Base-by-base conservation (phyloP, 306 rosid species). In the Prinsepia uniflora region DNA sequence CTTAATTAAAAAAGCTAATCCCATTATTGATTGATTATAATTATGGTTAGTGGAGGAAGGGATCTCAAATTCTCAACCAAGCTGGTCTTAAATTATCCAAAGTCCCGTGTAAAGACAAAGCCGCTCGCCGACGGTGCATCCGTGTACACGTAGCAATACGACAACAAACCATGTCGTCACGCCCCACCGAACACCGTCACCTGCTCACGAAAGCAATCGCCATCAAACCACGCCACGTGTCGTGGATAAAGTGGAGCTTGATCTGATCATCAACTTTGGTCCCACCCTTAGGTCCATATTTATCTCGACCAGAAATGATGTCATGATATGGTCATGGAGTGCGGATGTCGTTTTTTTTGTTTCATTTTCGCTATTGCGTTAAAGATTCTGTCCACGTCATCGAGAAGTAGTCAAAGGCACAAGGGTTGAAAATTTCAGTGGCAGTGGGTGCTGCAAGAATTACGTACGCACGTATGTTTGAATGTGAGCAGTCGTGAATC, bases 101-200 rank as follows among this genome's bases (percentile, higher is more conserved):
- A 30, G 8, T 4, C 6, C 63, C 66, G 8, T 45, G 45, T 45
- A 12, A 10, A 5, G 72, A 52, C 67, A 30, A 74, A 46, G 73
- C 67, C 69, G 54, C 41, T 67, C 39, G 6, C 17, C 68, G 73
- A 59, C 36, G 68, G 73, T 48, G 68, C 49, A 30, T 18, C 41
- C 36, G 49, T 36, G 46, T 44, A 70, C 74, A 45, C 78, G 72
- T 46, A 55, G 15, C 49, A 52, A 41, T 8, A 17, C 49, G 54
- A 52, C 77, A 61, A 50, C 39, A 10, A 7, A 5, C 5, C 8
- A n/a, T 45, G 72, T 20, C 75, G 75, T 68, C 67, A 20, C 58
- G 18, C 19, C 10, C 13, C 65, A 43, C 36, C 59, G 1, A 52
- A n/a, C 42, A 11, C 79, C 46, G 66, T 45, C 49, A 1, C 22